These are phyloP conservation scores for Pseudonitzschia delicatissima DNA, from an alignment of 108 stramenopile species.

Conservation along the genomic window DNA sequence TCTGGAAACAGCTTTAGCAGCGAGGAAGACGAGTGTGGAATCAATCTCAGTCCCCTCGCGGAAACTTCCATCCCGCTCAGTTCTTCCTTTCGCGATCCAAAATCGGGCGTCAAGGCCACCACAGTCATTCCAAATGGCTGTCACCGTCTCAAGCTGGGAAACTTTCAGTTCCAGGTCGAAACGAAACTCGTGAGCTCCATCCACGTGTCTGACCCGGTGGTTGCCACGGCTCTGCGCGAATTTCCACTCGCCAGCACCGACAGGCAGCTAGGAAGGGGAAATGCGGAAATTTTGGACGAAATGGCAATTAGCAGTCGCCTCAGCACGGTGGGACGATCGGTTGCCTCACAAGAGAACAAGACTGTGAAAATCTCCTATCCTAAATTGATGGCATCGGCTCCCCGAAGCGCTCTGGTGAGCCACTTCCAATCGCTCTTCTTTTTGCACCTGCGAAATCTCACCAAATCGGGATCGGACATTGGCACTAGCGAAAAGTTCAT, in stretches of 20 bases:
- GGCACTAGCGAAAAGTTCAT: constrained; percentile 22
- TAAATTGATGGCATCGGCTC: constrained; percentile 33
- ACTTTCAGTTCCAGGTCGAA: constrained; percentile 74
- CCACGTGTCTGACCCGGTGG: constrained; percentile 68
- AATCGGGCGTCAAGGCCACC: constrained; percentile 48
- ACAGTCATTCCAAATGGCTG: constrained; percentile 81
- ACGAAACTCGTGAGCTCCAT: constrained; percentile 65
- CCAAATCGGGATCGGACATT: constrained; percentile 10
- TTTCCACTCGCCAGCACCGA: constrained; percentile 36
- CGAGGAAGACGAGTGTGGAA: constrained; percentile 17
- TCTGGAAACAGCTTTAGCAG: constrained; percentile 1
- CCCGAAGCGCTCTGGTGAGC: constrained; percentile 23
- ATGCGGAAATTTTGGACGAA: constrained; percentile 12
- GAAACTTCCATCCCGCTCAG: constrained; percentile 71
- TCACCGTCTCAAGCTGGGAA: constrained; percentile 74
- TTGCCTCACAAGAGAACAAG: neutral
- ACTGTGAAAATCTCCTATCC: constrained; percentile 13
- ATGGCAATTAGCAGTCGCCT: neutral
- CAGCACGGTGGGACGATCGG: neutral
- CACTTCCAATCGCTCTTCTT: constrained; percentile 43
- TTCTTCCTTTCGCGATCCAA: constrained; percentile 52
- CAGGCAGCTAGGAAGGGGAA: neutral
- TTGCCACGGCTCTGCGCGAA: constrained; percentile 66
- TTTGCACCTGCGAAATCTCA: constrained; percentile 42
- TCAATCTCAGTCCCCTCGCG: constrained; percentile 29